These are phyloP conservation scores for Carallia brachiata DNA, from an alignment of 345 rosid genomes.

Conservation along the genomic window DNA sequence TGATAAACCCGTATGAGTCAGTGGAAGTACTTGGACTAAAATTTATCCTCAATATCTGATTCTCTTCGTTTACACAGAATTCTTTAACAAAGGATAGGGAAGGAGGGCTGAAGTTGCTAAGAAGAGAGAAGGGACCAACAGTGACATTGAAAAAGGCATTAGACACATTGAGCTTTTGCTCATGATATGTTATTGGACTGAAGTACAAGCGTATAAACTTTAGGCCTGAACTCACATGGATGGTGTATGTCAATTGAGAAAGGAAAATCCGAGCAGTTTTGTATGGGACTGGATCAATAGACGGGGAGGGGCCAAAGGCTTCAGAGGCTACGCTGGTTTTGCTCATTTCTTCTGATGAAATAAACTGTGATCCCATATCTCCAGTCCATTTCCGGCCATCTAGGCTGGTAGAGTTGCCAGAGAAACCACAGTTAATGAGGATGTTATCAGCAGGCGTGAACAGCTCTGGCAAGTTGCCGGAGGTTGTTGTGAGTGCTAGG, in stretches of 20 bases:
- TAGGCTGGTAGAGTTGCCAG: background rate
- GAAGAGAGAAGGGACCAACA: background rate
- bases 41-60: background rate
- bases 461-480: background rate
- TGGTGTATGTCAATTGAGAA: background rate
- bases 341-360: background rate
- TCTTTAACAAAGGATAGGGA: background rate
- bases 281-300: background rate
- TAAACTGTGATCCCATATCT: background rate
- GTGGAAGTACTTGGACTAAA: background rate
- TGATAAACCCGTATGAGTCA: background rate
- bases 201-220: background rate
- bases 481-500: background rate
- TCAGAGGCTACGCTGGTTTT: background rate
- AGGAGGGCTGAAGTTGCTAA: constrained; percentile 1
- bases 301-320: background rate
- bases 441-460: background rate
- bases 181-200: background rate
- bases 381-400: background rate
- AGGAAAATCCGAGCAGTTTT: background rate
- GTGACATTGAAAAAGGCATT: background rate
- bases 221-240: background rate
- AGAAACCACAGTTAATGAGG: background rate
- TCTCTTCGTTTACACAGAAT: background rate
- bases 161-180: background rate